These are phyloP conservation scores for Trichosporon sp. DNA, from an alignment of 1,284 basidiomycete genomes.

Conservation along the genomic window DNA sequence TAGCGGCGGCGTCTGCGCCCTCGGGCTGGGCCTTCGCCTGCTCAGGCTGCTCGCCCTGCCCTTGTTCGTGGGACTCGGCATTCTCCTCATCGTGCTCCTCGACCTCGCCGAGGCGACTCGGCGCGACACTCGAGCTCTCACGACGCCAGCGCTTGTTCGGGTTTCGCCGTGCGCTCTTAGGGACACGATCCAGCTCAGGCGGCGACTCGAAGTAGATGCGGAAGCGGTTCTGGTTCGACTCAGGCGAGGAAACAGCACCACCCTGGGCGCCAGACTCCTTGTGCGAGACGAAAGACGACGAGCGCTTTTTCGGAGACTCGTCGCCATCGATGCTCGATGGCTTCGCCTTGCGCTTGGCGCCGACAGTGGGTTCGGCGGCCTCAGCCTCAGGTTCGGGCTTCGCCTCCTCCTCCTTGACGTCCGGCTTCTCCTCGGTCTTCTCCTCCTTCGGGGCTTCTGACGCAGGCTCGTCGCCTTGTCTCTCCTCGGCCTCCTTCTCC, in stretches of 20 bases:
- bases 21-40: conserved; percentile 17
- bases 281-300: conserved; percentile 39
- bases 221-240: conserved; percentile 46
- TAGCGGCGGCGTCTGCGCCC: conserved; percentile 5
- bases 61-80: conserved; percentile 12
- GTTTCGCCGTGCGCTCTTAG: conserved; percentile 32
- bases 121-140: conserved; percentile 48
- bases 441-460: conserved; percentile 16
- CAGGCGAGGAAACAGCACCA: conserved; percentile 20
- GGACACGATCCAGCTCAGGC: conserved; percentile 44
- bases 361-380: conserved; percentile 19
- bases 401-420: conserved; percentile 17
- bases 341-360: conserved; percentile 47
- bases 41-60: conserved; percentile 41
- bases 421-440: conserved; percentile 8
- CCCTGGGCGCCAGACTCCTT: conserved; percentile 29
- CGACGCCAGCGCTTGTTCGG: conserved; percentile 60
- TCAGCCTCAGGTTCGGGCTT: conserved; percentile 18
- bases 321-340: conserved; percentile 40
- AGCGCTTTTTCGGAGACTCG: conserved; percentile 43
- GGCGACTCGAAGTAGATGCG: conserved; percentile 50
- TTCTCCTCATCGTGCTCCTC: conserved; percentile 47
- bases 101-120: conserved; percentile 19
- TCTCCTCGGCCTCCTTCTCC: conserved; percentile 13
- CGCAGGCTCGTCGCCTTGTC: not conserved